These are phyloP conservation scores for Lantana camara DNA, from an alignment of 257 asterid genomes.

Conservation along the genomic window DNA sequence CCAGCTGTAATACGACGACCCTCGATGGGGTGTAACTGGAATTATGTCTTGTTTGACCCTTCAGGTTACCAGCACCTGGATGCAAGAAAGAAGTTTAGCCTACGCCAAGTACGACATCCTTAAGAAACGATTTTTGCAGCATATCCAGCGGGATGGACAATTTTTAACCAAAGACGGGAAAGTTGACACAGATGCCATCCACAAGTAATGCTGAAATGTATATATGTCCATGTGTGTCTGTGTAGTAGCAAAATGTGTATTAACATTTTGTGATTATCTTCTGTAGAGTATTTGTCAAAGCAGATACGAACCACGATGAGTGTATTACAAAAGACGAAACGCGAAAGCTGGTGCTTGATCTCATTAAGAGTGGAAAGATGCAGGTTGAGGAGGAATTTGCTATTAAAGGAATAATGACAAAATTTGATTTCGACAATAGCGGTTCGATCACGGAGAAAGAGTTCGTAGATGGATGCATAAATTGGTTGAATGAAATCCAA, in stretches of 20 bases:
- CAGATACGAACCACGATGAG: constrained; percentile 39
- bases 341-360: constrained; percentile 38
- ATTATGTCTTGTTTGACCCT: constrained; percentile 13
- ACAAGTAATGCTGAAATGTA: constrained; percentile 29
- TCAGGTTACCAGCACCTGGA: constrained; percentile 58
- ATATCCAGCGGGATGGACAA: constrained; percentile 36
- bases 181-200: constrained; percentile 35
- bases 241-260: too few relatives aligned
- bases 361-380: constrained; percentile 39
- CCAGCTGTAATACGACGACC: not conserved
- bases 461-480: constrained; percentile 43
- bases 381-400: constrained; percentile 38
- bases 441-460: constrained; percentile 39
- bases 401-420: constrained; percentile 36
- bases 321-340: constrained; percentile 36
- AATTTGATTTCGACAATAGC: constrained; percentile 37
- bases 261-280: not conserved
- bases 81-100: constrained; percentile 57
- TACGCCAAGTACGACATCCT: constrained; percentile 47
- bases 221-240: not conserved
- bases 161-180: constrained; percentile 40
- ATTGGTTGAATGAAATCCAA: constrained; percentile 49
- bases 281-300: constrained; percentile 45
- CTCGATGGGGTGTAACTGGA: not conserved
- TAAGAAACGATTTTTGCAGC: constrained; percentile 37